Conservation (phyloP, 2,329 filamentous ascomycete species). For the Hirsutella minnesotensis region DNA sequence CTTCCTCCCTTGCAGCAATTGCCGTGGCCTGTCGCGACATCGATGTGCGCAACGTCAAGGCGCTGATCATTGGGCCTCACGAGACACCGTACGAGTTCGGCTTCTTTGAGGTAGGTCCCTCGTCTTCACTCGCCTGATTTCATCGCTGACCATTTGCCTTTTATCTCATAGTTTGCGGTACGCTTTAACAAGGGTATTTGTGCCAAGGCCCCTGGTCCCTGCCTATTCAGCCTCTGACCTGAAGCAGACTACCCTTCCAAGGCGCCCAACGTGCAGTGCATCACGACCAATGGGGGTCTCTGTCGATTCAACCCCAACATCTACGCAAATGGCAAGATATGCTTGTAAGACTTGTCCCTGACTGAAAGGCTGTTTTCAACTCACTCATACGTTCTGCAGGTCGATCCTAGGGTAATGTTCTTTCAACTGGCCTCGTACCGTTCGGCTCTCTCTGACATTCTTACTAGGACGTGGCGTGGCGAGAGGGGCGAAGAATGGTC, state of each 20-base stretch:
- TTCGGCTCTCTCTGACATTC: slow-evolving; percentile 1
- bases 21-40: slow-evolving; percentile 78
- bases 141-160: not conserved
- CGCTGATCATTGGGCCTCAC: slow-evolving; percentile 82
- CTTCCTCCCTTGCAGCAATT: slow-evolving; percentile 47
- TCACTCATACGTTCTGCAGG: slow-evolving; percentile 26
- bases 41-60: slow-evolving; percentile 79
- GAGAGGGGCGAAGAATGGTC: slow-evolving; percentile 92
- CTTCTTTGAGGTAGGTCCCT: slow-evolving; percentile 70
- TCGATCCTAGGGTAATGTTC: slow-evolving; percentile 68
- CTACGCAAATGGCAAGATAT: slow-evolving; percentile 83
- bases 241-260: slow-evolving; percentile 67
- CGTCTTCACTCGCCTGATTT: not conserved
- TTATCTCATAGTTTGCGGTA: slow-evolving; percentile 53
- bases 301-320: slow-evolving; percentile 97
- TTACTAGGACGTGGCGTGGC: slow-evolving; percentile 77
- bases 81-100: slow-evolving; percentile 96
- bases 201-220: not conserved
- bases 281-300: slow-evolving; percentile 79
- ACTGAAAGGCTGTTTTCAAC: not conserved
- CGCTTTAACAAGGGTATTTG: slow-evolving; percentile 60
- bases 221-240: slow-evolving; percentile 4
- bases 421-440: not conserved
- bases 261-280: slow-evolving; percentile 48
- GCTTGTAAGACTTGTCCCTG: slow-evolving; percentile 56